phyloP scores from a whole-genome alignment of 768 basidiomycete genomes.

The Coprinopsis strossmayeri region DNA sequence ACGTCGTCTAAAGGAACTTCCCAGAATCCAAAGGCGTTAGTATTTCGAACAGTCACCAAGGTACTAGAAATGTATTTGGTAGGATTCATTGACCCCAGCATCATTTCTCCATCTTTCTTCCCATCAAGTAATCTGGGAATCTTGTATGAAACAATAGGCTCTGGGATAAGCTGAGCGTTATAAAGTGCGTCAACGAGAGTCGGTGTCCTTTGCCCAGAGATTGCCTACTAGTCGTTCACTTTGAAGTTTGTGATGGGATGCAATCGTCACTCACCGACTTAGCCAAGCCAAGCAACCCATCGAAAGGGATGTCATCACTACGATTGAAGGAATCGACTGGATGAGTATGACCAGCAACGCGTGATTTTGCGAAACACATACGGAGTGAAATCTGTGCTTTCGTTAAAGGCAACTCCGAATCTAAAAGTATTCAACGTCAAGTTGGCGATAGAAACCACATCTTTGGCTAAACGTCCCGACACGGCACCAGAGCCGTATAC shows the following conservation, averaged over 20 bases:
- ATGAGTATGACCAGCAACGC: background rate
- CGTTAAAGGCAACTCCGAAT: conserved; percentile 56
- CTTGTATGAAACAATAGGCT: conserved; percentile 73
- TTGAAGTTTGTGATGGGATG: background rate
- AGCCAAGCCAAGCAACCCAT: conserved; percentile 51
- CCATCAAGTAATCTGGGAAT: conserved; percentile 68
- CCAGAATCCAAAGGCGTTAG: conserved; percentile 74
- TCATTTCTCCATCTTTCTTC: conserved; percentile 72
- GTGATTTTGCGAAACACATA: conserved; percentile 12
- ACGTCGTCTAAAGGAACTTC: conserved; percentile 58
- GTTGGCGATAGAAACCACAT: conserved; percentile 55
- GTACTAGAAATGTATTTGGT: conserved; percentile 60
- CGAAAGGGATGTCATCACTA: conserved; percentile 33
- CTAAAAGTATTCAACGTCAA: conserved; percentile 42
- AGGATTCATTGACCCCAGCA: conserved; percentile 53
- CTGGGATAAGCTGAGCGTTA: conserved; percentile 44
- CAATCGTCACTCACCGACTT: conserved; percentile 42
- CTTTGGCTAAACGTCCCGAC: conserved; percentile 47
- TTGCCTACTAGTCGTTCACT: conserved; percentile 33
- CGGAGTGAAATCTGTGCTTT: conserved; percentile 48
- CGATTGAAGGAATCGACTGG: conserved; percentile 2
- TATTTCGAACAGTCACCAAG: conserved; percentile 53
- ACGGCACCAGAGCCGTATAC: conserved; percentile 51
- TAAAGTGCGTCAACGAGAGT: conserved; percentile 75
- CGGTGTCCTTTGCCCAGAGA: conserved; percentile 56